A percentile compares a stretch with the other conserved stretches of the same genome.
These are phyloP conservation scores for Yamadazyma olivae DNA, from an alignment of 805 yeast species.

Conservation along the genomic window DNA sequence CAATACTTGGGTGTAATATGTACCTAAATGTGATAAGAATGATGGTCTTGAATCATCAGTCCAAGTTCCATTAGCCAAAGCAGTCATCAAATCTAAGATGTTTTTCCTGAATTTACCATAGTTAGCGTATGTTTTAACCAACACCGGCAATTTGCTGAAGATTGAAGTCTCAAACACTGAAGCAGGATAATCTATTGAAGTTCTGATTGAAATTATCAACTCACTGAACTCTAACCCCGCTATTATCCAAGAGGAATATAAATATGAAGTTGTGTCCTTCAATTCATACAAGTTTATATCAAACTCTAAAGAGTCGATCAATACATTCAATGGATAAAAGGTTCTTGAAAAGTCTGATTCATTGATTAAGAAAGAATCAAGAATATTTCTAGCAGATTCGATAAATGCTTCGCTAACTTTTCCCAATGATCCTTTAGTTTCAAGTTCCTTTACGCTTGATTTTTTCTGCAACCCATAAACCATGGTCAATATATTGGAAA, in stretches of 20 bases:
- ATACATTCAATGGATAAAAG: slow-evolving; percentile 48
- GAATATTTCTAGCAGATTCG: slow-evolving; percentile 47
- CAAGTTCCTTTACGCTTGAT: slow-evolving; percentile 4
- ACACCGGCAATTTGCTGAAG: slow-evolving; percentile 50
- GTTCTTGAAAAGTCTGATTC: slow-evolving; percentile 51
- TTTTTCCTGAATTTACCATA: slow-evolving; percentile 45
- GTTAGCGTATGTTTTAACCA: slow-evolving; percentile 59
- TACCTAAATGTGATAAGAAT: slow-evolving; percentile 74
- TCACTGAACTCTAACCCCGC: slow-evolving; percentile 55
- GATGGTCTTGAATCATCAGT: slow-evolving; percentile 64
- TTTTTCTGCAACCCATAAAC: slow-evolving; percentile 41
- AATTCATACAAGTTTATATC: slow-evolving; percentile 33
- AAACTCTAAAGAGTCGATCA: slow-evolving; percentile 46
- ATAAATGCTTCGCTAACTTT: slow-evolving; percentile 48
- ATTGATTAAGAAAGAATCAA: slow-evolving; percentile 54
- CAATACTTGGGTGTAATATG: slow-evolving; percentile 56
- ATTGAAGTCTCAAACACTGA: slow-evolving; percentile 65
- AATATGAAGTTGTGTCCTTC: slow-evolving; percentile 42
- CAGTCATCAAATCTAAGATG: slow-evolving; percentile 55
- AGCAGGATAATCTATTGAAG: slow-evolving; percentile 44
- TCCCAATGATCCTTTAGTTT: slow-evolving; percentile 42
- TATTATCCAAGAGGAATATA: slow-evolving; percentile 49
- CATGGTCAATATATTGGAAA: slow-evolving; percentile 50
- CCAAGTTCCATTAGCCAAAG: slow-evolving; percentile 57
- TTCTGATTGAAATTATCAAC: slow-evolving; percentile 55